phyloP scores from a whole-genome alignment of 352 stramenopile species.

The Phytopythium sindhum region DNA sequence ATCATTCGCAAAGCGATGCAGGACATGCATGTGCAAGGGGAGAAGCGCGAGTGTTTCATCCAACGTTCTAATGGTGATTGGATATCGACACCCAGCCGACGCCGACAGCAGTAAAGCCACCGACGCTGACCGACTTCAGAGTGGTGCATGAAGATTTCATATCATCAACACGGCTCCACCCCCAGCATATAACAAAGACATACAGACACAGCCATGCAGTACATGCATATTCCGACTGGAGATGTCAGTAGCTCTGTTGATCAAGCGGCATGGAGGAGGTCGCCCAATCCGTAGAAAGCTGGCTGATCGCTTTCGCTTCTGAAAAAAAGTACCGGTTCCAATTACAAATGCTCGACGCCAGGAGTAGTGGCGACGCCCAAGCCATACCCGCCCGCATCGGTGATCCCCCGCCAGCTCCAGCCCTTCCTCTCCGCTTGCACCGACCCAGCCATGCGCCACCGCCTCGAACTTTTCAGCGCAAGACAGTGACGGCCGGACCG shows the following conservation, averaged over 20 bases:
- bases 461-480: slow-evolving; percentile 83
- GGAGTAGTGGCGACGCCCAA: neutral
- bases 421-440: neutral
- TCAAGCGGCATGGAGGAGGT: slow-evolving; percentile 36
- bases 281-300: slow-evolving; percentile 86
- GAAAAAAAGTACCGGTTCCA: slow-evolving; percentile 85
- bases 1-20: slow-evolving; percentile 44
- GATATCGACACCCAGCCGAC: slow-evolving; percentile 53
- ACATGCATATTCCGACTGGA: slow-evolving; percentile 2
- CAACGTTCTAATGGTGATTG: slow-evolving; percentile 49
- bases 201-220: slow-evolving; percentile 14
- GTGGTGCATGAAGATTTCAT: slow-evolving; percentile 86
- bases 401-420: slow-evolving; percentile 13
- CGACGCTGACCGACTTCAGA: slow-evolving; percentile 43
- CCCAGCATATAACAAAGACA: slow-evolving; percentile 3
- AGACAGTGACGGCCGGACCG: slow-evolving; percentile 5
- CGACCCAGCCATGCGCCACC: neutral
- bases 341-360: slow-evolving; percentile 63
- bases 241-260: slow-evolving; percentile 88
- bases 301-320: slow-evolving; percentile 80
- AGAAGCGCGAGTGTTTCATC: slow-evolving; percentile 51
- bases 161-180: slow-evolving; percentile 68
- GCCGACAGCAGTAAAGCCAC: slow-evolving; percentile 9
- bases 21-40: slow-evolving; percentile 1
- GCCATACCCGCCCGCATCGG: slow-evolving; percentile 6